A percentile compares a stretch with the other conserved stretches of the same genome.
phyloP scores from a whole-genome alignment of 169 alveolate species.

The Plasmodium relictum region DNA sequence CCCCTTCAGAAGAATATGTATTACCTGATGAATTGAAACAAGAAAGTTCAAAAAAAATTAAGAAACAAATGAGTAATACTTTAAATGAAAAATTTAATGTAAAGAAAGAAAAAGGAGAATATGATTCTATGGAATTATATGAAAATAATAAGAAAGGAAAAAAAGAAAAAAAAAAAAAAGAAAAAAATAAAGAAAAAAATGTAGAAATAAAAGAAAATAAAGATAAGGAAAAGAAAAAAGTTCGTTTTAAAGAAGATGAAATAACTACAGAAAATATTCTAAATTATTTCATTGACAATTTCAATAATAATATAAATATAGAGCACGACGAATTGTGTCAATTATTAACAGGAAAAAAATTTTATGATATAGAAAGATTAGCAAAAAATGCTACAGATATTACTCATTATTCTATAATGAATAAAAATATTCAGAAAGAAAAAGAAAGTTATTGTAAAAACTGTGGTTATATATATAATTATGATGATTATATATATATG shows the following conservation, averaged over 20 bases:
- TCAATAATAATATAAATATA: constrained; percentile 46
- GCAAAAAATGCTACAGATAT: constrained; percentile 58
- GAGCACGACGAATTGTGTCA: constrained; percentile 73
- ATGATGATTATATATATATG: constrained; percentile 68
- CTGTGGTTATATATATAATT: constrained; percentile 72
- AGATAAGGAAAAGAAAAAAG: constrained; percentile 40
- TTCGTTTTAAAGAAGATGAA: constrained; percentile 27
- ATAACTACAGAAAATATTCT: constrained; percentile 30
- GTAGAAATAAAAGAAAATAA: neutral
- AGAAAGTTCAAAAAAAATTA: neutral
- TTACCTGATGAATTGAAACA: neutral
- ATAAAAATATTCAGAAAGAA: constrained; percentile 55
- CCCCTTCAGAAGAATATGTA: neutral
- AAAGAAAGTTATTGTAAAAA: constrained; percentile 41
- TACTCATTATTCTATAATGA: constrained; percentile 30
- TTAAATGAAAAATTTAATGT: neutral
- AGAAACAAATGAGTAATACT: neutral
- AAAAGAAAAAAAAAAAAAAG: constrained; percentile 1
- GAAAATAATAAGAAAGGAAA: neutral
- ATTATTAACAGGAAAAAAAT: constrained; percentile 73
- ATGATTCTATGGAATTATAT: neutral
- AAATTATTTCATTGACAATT: constrained; percentile 33
- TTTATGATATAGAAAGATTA: constrained; percentile 55
- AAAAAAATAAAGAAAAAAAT: neutral
- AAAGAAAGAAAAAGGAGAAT: neutral